These are phyloP conservation scores for Talaromyces pinophilus DNA, from an alignment of 2,329 filamentous ascomycete genomes.

Conservation along the genomic window DNA sequence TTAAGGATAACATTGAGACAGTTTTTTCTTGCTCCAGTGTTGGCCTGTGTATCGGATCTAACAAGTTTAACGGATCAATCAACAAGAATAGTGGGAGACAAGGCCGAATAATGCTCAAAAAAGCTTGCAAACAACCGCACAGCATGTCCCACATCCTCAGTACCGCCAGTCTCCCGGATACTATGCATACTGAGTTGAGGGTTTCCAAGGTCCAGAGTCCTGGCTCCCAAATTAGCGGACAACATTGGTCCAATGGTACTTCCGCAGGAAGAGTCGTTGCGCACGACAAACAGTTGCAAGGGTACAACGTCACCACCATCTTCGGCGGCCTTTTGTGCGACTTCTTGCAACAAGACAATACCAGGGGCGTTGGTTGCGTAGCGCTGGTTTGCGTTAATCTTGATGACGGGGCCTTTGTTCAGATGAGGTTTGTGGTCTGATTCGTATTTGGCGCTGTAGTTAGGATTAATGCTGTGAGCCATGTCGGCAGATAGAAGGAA, in stretches of 20 bases:
- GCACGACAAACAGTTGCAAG: slow-evolving; percentile 91
- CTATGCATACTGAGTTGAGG: slow-evolving; percentile 96
- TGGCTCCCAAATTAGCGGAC: slow-evolving; percentile 77
- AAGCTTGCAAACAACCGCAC: slow-evolving; percentile 86
- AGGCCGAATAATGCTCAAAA: slow-evolving; percentile 76
- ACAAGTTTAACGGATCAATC: slow-evolving; percentile 55
- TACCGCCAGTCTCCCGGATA: slow-evolving; percentile 88
- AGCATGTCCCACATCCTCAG: slow-evolving; percentile 82
- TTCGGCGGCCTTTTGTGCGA: slow-evolving; percentile 63
- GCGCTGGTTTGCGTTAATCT: slow-evolving; percentile 95
- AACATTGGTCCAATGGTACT: slow-evolving; percentile 98
- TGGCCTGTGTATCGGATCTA: too few species aligned
- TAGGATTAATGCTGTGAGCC: slow-evolving; percentile 94
- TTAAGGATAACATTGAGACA: neutral
- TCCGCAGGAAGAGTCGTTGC: slow-evolving; percentile 92
- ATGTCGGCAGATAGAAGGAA: slow-evolving; percentile 97
- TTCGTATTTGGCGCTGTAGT: slow-evolving; percentile 92
- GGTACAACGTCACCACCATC: slow-evolving; percentile 70
- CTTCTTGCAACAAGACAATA: slow-evolving; percentile 88
- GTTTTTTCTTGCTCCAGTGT: neutral
- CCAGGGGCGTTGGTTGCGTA: slow-evolving; percentile 97
- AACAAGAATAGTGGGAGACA: slow-evolving; percentile 81
- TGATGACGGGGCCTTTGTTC: slow-evolving; percentile 96
- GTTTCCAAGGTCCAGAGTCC: slow-evolving; percentile 91
- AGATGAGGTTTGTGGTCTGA: slow-evolving; percentile 86